A percentile compares a stretch with the other conserved stretches of the same genome.
These are phyloP conservation scores for Rostrohypoxylon terebratum DNA, from an alignment of 495 filamentous ascomycete genomes.

Conservation along the genomic window DNA sequence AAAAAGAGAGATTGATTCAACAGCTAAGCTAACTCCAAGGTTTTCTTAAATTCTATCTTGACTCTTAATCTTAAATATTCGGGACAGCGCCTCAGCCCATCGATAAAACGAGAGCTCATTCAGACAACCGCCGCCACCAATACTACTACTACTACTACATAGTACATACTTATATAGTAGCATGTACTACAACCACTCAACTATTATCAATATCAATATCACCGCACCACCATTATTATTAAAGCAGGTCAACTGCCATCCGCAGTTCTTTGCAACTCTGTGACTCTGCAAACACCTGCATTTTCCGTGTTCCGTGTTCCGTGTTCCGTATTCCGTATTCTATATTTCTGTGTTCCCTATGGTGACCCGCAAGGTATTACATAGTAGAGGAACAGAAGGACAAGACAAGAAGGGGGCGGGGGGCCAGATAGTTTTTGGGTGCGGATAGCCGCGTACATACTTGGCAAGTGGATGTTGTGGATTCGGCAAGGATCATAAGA, in stretches of 20 bases:
- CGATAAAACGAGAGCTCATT: background rate
- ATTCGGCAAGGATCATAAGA: slow-evolving; percentile 40
- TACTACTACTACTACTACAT: background rate
- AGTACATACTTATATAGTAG: too few species aligned
- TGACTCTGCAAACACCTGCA: slow-evolving; percentile 6
- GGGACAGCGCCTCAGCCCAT: background rate
- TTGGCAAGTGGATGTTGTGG: slow-evolving; percentile 41
- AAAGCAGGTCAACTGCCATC: background rate
- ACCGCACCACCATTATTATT: background rate
- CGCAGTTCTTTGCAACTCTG: background rate
- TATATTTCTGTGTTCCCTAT: slow-evolving; percentile 36
- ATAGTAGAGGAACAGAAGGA: slow-evolving; percentile 10
- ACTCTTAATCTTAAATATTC: background rate
- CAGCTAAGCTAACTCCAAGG: slow-evolving; percentile 8
- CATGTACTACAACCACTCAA: too few species aligned
- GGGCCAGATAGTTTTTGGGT: slow-evolving; percentile 24
- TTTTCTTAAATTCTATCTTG: slow-evolving; percentile 11
- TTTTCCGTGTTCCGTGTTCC: slow-evolving; percentile 1
- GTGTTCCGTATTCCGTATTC: slow-evolving; percentile 36
- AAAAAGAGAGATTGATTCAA: slow-evolving; percentile 12
- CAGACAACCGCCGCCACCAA: background rate
- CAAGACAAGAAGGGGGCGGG: background rate
- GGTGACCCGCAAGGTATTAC: slow-evolving; percentile 43
- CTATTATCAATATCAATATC: too few species aligned
- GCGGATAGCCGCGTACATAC: slow-evolving; percentile 45